Evolutionary conservation across 2,329 filamentous ascomycete genomes (phyloP), one percentile per base, ranked within the genome.

Genomic region (Colletotrichum orchidophilum): DNA sequence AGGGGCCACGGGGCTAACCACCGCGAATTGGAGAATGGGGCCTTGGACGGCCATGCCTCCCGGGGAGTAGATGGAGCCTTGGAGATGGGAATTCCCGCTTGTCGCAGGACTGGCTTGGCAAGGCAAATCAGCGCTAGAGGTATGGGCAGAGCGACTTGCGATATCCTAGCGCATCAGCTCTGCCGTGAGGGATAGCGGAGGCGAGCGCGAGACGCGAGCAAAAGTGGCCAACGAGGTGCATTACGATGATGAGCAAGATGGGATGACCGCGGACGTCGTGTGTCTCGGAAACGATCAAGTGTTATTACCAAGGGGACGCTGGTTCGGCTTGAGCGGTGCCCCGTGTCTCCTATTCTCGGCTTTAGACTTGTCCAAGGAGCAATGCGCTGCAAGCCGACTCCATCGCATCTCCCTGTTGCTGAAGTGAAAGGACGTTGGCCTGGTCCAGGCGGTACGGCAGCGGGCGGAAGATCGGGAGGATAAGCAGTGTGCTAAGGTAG

Each of bases 271-370:
- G 58, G 58, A 65, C 46, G 11, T 63, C 46, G 33, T 42, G 58
- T 71, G 69, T 71, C 69, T 71, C 69, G 63, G 58, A 71, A 59
- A 18, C 60, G 64, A 33, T 46, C 53, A 24, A 57, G 64, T 53
- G 49, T 13, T 57, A 53, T 53, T 27, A 15, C 8, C 24, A 52
- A 62, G 64, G 64, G 58, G 31, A 68, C 58, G 65, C 58, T 39
- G 64, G 58, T 69, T 62, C 65, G 64, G 58, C 58, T 59, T 69
- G 58, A 29, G 58, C 59, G 42, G 53, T 59, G 58, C 26, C 46
- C 46, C 7, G 39, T 66, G 42, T 66, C 55, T 29, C 35, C 49
- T 18, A 31, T 33, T n/a, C 24, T 61, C 58, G 58, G 24, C 24
- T 49, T 29, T 2, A 39, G 26, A 18, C 29, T 24, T 52, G 27